Evolutionary conservation across 148 eudicot species (phyloP).

Genomic region (Tetragonia tetragonoides): DNA sequence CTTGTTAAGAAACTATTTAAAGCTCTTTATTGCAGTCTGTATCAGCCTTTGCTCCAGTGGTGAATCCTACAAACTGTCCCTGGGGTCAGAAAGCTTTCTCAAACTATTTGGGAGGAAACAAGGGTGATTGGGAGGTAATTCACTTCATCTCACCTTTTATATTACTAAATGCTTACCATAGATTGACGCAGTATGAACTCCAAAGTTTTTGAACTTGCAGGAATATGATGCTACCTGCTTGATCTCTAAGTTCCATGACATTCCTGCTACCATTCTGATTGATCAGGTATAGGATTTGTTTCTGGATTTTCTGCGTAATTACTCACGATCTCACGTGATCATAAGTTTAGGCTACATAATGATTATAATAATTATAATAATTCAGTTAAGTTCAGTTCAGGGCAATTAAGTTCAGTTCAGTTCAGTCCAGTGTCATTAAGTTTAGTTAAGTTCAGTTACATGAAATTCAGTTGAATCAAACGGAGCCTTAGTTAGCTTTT

Average conservation of each 20-base stretch:
- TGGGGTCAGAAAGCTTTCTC: constrained; percentile 99
- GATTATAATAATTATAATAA: too few relatives aligned
- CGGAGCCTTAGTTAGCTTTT: too few relatives aligned
- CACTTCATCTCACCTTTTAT: constrained; percentile 2
- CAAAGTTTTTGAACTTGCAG: constrained; percentile 41
- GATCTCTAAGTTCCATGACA: constrained; percentile 61
- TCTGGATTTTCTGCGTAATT: neutral
- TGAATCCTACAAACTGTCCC: constrained; percentile 82
- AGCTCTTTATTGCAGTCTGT: constrained; percentile 58
- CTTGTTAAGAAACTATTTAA: neutral
- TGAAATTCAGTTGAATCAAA: too few relatives aligned
- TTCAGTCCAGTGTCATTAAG: too few relatives aligned
- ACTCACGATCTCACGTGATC: neutral
- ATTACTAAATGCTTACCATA: neutral
- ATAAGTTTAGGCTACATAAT: neutral
- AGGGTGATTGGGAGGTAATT: constrained; percentile 85
- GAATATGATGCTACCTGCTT: constrained; percentile 90
- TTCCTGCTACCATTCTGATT: constrained; percentile 75
- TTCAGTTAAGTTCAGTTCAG: too few relatives aligned
- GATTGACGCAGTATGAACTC: neutral
- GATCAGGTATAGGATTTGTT: constrained; percentile 63
- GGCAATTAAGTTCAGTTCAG: too few relatives aligned
- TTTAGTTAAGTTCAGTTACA: too few relatives aligned
- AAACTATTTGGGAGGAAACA: constrained; percentile 82
- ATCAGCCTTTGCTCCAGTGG: constrained; percentile 89